phyloP scores from a whole-genome alignment of 2,329 filamentous ascomycete species.

The Drechmeria coniospora region DNA sequence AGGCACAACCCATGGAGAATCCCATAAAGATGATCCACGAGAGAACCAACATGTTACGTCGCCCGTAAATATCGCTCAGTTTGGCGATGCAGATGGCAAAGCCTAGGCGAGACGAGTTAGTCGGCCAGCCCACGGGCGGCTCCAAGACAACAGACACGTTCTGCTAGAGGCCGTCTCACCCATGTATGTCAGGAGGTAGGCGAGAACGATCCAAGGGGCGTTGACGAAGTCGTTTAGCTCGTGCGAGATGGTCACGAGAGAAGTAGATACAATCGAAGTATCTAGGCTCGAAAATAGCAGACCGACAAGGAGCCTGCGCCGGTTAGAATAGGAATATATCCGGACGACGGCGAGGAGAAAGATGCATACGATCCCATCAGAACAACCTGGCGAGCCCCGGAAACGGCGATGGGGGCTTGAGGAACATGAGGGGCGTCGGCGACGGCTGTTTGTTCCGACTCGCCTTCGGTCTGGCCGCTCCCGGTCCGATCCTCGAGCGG shows the following conservation, averaged over 20 bases:
- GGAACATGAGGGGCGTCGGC: background rate
- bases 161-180: constrained; percentile 16
- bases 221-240: constrained; percentile 35
- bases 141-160: background rate
- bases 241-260: constrained; percentile 38
- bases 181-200: constrained; percentile 42
- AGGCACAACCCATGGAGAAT: constrained; percentile 39
- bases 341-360: background rate
- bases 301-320: constrained; percentile 34
- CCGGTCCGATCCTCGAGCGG: constrained; percentile 1
- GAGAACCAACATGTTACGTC: constrained; percentile 29
- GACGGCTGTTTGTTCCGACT: background rate
- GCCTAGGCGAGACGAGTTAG: constrained; percentile 16
- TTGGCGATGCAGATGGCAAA: constrained; percentile 43
- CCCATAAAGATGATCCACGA: constrained; percentile 40
- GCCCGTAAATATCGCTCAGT: constrained; percentile 43
- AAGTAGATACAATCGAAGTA: constrained; percentile 42
- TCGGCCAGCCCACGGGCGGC: constrained; percentile 4
- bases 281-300: constrained; percentile 42
- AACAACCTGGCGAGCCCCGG: constrained; percentile 10
- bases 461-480: background rate
- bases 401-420: too few relatives aligned
- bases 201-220: constrained; percentile 38
- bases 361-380: constrained; percentile 20
- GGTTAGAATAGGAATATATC: too few relatives aligned